Evolutionary conservation across 192 early-diverging fungal genomes (phyloP).

Genomic region (Backusella tarrabulga): DNA sequence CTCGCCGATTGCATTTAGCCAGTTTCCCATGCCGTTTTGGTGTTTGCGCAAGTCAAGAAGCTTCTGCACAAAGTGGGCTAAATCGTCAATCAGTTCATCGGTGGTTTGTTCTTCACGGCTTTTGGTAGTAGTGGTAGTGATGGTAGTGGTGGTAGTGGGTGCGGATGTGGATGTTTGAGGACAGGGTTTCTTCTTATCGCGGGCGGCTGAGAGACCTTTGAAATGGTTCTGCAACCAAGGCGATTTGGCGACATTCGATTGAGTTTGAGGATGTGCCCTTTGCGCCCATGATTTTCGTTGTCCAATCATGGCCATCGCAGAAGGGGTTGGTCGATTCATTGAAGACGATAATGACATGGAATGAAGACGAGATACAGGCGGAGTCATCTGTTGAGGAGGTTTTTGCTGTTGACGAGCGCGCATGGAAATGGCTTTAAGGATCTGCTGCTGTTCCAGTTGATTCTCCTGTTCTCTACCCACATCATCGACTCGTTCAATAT

Average conservation of each 20-base stretch:
- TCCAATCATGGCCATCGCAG: not conserved
- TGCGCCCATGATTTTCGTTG: conserved; percentile 21
- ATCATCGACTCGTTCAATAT: conserved; percentile 50
- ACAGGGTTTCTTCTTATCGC: not conserved
- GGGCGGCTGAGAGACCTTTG: conserved; percentile 9
- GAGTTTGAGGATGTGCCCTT: conserved; percentile 20
- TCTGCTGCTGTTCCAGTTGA: not conserved
- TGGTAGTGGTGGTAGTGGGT: not conserved
- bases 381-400: not conserved
- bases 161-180: not conserved
- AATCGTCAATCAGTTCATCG: conserved; percentile 12
- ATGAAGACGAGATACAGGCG: not conserved
- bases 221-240: conserved; percentile 21
- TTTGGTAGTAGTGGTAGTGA: not conserved
- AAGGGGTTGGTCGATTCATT: not conserved
- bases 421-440: not conserved
- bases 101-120: conserved; percentile 19
- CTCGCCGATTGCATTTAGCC: conserved; percentile 32
- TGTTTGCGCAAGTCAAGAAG: not conserved
- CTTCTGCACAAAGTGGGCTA: conserved; percentile 6
- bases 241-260: not conserved
- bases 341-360: not conserved
- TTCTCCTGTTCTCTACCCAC: conserved; percentile 29
- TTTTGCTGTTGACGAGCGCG: conserved; percentile 14
- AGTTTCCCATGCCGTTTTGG: conserved; percentile 12